These are phyloP conservation scores for Cystoderma amianthinum DNA, from an alignment of 768 basidiomycete species.

Conservation along the genomic window DNA sequence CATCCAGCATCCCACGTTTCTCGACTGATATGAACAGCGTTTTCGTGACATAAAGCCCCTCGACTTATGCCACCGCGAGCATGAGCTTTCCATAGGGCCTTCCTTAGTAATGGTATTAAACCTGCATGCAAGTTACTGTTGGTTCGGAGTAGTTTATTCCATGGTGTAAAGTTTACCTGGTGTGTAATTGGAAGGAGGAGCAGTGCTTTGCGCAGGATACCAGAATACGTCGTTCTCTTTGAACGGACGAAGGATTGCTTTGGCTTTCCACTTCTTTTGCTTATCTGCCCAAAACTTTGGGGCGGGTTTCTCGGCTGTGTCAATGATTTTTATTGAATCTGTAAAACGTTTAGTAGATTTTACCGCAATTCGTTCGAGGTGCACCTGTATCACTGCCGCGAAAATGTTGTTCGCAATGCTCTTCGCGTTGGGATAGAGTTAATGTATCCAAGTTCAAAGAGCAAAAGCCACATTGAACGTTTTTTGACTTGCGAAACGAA, in stretches of 20 bases:
- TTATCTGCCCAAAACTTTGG: background rate
- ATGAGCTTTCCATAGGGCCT: constrained; percentile 45
- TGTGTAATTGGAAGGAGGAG: constrained; percentile 48
- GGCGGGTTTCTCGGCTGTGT: background rate
- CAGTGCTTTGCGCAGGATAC: constrained; percentile 36
- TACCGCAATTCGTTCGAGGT: background rate
- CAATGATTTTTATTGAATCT: background rate
- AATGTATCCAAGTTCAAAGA: constrained; percentile 27
- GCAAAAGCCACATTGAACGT: constrained; percentile 65
- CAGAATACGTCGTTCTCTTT: constrained; percentile 54
- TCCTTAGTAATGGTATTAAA: constrained; percentile 56
- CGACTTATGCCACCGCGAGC: constrained; percentile 39
- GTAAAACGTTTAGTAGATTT: background rate
- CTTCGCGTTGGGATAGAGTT: constrained; percentile 28
- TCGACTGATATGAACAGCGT: constrained; percentile 48
- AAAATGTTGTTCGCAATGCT: constrained; percentile 53
- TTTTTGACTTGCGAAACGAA: no score
- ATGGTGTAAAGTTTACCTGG: constrained; percentile 38
- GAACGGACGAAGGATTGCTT: constrained; percentile 1
- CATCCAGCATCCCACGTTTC: constrained; percentile 60
- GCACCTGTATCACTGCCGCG: constrained; percentile 3
- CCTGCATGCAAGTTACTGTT: constrained; percentile 27
- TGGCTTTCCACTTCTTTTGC: constrained; percentile 4
- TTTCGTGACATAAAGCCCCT: constrained; percentile 60
- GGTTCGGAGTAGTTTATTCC: background rate